Evolutionary conservation across 139 green algal genomes (phyloP).

Genomic region (Closterium sp.): DNA sequence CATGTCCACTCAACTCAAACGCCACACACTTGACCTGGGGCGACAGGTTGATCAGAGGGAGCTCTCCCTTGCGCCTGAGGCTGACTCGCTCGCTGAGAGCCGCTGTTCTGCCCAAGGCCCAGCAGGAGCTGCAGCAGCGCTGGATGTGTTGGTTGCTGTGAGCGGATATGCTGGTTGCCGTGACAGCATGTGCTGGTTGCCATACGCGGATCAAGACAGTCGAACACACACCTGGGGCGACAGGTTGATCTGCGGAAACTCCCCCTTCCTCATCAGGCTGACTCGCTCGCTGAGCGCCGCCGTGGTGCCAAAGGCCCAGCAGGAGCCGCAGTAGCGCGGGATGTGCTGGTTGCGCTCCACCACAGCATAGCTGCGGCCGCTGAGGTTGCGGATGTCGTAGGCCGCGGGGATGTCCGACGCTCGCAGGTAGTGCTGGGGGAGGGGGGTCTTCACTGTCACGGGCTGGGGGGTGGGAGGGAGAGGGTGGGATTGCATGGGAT

Average conservation of each 20-base stretch:
- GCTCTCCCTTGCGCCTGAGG: conserved; percentile 65
- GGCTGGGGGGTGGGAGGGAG: not conserved
- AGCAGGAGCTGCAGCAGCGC: too few species aligned
- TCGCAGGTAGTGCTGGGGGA: conserved; percentile 1
- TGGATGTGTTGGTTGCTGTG: too few species aligned
- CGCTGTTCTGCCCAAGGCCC: conserved; percentile 70
- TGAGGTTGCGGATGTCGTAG: conserved; percentile 66
- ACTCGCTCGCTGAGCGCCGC: conserved; percentile 73
- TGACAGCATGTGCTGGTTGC: too few species aligned
- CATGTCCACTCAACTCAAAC: too few species aligned
- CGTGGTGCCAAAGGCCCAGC: conserved; percentile 78
- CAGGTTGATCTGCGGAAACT: conserved; percentile 63
- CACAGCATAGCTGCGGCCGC: conserved; percentile 46
- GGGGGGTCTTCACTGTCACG: conserved; percentile 6
- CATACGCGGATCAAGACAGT: not conserved
- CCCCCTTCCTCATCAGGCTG: conserved; percentile 68
- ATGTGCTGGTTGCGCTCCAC: conserved; percentile 76
- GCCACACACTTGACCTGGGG: conserved; percentile 34
- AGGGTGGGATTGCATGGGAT: not conserved
- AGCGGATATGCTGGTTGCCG: too few species aligned
- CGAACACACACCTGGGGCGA: conserved; percentile 22
- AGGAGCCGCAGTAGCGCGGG: conserved; percentile 69
- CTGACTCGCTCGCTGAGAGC: conserved; percentile 78
- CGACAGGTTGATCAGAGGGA: conserved; percentile 59
- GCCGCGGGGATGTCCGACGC: not conserved